Base-by-base conservation (phyloP, 495 filamentous ascomycete species). In the Aspergillus baeticus region DNA sequence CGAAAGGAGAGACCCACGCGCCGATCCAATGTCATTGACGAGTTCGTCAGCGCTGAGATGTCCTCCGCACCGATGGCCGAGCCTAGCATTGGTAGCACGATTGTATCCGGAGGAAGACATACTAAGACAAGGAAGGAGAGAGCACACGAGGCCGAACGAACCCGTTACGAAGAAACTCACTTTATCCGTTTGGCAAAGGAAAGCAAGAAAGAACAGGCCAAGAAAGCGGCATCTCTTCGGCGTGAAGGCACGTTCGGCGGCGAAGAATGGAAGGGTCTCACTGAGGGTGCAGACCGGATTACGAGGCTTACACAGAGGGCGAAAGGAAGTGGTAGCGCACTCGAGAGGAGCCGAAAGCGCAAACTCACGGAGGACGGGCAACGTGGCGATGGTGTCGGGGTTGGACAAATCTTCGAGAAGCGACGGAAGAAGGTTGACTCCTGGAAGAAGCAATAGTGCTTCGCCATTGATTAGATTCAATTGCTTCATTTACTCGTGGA, bases 311-410 rank as follows among this genome's bases (percentile, higher is more conserved):
- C 89, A 3, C 83, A 80, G 59, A 76, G 73, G 52, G 71, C 72
- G 18, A 68, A 69, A 33, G 76, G 77, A 48, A 77, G 73, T 29
- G 83, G 83, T 10, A 76, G 80, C 38, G 73, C 83, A 18, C 65
- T 96, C 51, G 91, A 92, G 62, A 90, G 81, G 75, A 95, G 89
- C 70, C 80, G 89, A 36, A 96, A 93, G 76, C 81, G 90, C 63
- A 81, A 80, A 14, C 63, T 80, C 15, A 81, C 78, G 0, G 67
- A 67, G 29, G 87, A 89, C 62, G 84, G 85, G 1, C 78, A 76
- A 37, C 80, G 80, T 39, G 78, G 75, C 45, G 87, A 84, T 60
- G 76, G 70, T 0, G 72, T 70, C 3, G 81, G 80, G 31, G 77
- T 87, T 65, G 86, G 89, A 22, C 83, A 90, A 42, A 75, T 82